Percentiles rank a stretch among this genome's conserved stretches.
These are phyloP conservation scores for Didymella segeticola DNA, from an alignment of 2,329 filamentous ascomycete genomes.

Conservation along the genomic window DNA sequence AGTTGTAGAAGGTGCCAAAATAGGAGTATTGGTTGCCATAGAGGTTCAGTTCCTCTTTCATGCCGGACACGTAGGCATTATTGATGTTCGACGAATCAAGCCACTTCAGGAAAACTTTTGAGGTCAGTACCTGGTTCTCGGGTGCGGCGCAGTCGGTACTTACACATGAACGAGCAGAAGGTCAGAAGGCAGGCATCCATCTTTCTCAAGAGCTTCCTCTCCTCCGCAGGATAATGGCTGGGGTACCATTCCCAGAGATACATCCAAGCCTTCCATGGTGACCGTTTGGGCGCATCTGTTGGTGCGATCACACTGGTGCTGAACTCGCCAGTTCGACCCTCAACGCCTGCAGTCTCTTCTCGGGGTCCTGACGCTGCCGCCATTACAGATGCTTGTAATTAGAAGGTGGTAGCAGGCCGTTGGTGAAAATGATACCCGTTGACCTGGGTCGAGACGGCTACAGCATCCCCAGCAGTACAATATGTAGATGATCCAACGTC, in stretches of 20 bases:
- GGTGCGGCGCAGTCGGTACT: slow-evolving; percentile 17
- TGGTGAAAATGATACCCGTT: slow-evolving; percentile 7
- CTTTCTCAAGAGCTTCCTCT: slow-evolving; percentile 44
- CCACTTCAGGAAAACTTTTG: slow-evolving; percentile 48
- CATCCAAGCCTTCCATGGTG: slow-evolving; percentile 49
- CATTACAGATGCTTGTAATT: slow-evolving; percentile 15
- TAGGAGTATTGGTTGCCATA: slow-evolving; percentile 65
- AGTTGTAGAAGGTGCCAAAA: slow-evolving; percentile 55
- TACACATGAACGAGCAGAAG: slow-evolving; percentile 49
- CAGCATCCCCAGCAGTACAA: slow-evolving; percentile 23
- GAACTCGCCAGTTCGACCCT: slow-evolving; percentile 30
- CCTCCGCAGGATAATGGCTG: slow-evolving; percentile 43
- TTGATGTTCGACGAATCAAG: slow-evolving; percentile 47
- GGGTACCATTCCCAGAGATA: slow-evolving; percentile 51
- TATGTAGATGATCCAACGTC: slow-evolving; percentile 29
- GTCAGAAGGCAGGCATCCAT: slow-evolving; percentile 47
- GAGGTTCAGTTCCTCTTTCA: slow-evolving; percentile 42
- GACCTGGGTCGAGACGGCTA: slow-evolving; percentile 7
- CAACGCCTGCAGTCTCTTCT: slow-evolving; percentile 28
- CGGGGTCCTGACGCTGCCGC: slow-evolving; percentile 30
- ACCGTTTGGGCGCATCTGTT: slow-evolving; percentile 43
- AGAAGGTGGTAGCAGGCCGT: slow-evolving; percentile 5
- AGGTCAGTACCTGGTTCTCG: slow-evolving; percentile 9
- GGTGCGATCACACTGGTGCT: slow-evolving; percentile 42
- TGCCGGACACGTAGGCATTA: slow-evolving; percentile 55